Evolutionary conservation across 208 protist genomes (phyloP).

Genomic region (Naegleria lovaniensis): DNA sequence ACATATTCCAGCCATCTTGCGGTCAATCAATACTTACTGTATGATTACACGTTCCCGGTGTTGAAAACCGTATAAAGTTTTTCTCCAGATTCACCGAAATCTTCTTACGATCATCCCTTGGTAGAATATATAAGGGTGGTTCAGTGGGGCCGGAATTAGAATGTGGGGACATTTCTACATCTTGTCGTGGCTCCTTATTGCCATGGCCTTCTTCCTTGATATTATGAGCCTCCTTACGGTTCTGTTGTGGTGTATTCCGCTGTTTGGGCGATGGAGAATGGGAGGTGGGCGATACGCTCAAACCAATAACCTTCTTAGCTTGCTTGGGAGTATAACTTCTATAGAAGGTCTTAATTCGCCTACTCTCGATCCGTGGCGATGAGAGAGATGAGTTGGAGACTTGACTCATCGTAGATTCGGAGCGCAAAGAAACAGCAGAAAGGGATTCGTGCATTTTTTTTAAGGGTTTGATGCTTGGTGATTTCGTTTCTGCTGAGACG

Average conservation of each 20-base stretch:
- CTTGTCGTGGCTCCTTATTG: neutral
- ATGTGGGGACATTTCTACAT: neutral
- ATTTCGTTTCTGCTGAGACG: too few species aligned
- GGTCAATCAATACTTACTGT: neutral
- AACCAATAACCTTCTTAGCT: neutral
- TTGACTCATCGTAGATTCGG: neutral
- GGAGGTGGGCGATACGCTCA: too few species aligned
- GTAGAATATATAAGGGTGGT: neutral
- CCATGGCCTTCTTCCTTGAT: neutral
- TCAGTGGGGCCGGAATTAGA: neutral
- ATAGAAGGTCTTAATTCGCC: neutral
- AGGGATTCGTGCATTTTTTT: neutral
- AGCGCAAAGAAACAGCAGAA: neutral
- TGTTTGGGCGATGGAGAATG: too few species aligned
- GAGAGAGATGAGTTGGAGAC: neutral
- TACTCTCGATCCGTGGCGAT: too few species aligned
- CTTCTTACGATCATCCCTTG: neutral
- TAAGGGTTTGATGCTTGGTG: neutral
- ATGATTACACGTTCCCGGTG: neutral
- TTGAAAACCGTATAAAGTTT: neutral
- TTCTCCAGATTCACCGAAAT: neutral
- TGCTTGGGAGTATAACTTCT: neutral
- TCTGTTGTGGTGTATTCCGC: too few species aligned
- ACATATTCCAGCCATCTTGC: neutral
- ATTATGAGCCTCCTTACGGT: too few species aligned